Base-by-base conservation (phyloP, 75 land plant genomes). In the Azolla pinnata region DNA sequence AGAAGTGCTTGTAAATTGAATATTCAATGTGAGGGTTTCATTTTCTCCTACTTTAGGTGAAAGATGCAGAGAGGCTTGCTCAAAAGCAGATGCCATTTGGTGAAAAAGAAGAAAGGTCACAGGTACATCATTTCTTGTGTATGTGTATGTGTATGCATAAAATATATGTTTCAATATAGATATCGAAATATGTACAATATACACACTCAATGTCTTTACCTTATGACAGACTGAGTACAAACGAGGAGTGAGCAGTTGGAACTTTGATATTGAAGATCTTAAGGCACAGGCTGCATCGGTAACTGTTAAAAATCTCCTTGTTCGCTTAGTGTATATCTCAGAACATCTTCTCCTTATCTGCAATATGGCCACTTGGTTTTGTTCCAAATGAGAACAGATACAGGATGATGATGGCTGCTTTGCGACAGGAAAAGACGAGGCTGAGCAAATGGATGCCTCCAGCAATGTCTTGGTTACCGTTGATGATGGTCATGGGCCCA, bases 161-260 rank as follows among this genome's bases (percentile, higher is more conserved):
- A 14, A 8, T 38, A 38, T 8, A 38, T n/a, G n/a, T n/a, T n/a
- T n/a, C n/a, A n/a, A n/a, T n/a, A n/a, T n/a, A n/a, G n/a, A n/a
- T n/a, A n/a, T n/a, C 42, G 7, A 38, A 38, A 38, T 38, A 8
- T 38, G 14, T 38, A 7, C 42, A 38, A 14, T 38, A 8, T 38
- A 14, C 7, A 8, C 14, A 38, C 7, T 38, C 42, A 38, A 38
- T 38, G 42, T 38, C 12, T 38, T 33, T 9, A 49, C 0, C 31
- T 64, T 31, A 60, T 12, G 68, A 34, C 58, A 92, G 97, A 92
- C 68, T 70, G 97, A 87, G 76, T 91, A 91, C 42, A 91, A 88
- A 60, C 75, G 97, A 59, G 97, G 97, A 57, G 91, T 91, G 19
- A 91, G 97, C 75, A 74, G 80, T 25, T 91, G 97, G 97, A 84